Percentiles rank a stretch among this genome's conserved stretches.
Evolutionary conservation across 2,329 filamentous ascomycete species (phyloP).

Genomic region (Arthrinium phaeospermum): DNA sequence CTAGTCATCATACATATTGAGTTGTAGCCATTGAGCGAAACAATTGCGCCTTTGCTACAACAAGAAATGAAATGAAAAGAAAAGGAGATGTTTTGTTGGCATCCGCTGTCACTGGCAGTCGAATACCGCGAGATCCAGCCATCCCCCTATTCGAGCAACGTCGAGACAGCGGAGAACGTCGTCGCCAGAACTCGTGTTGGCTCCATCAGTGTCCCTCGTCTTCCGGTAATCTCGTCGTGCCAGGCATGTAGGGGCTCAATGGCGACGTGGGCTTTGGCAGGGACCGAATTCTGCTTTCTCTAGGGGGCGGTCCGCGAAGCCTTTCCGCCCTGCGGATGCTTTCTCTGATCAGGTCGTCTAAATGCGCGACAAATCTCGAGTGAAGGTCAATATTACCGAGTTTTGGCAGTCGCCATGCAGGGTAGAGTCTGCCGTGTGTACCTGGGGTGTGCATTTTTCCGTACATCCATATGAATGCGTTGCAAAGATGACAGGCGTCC

Average conservation of each 20-base stretch:
- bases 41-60: constrained; percentile 22
- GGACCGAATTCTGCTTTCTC: constrained; percentile 28
- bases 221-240: too few species aligned
- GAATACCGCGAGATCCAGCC: background rate
- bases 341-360: constrained; percentile 18
- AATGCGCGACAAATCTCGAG: constrained; percentile 25
- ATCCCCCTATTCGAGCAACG: background rate
- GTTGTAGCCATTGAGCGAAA: background rate
- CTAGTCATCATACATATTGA: background rate
- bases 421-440: constrained; percentile 52
- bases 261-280: constrained; percentile 24
- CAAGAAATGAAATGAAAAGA: background rate
- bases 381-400: background rate
- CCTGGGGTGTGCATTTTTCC: constrained; percentile 46
- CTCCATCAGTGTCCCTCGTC: background rate
- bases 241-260: background rate
- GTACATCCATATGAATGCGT: constrained; percentile 49
- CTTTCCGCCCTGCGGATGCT: background rate
- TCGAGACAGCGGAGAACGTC: background rate
- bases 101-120: background rate
- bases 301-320: constrained; percentile 23
- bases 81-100: constrained; percentile 20
- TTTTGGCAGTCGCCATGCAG: constrained; percentile 49
- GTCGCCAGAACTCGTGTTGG: background rate
- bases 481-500: constrained; percentile 57